A percentile compares a stretch with the other conserved stretches of the same genome.
These are phyloP conservation scores for Debaryomyces prosopidis DNA, from an alignment of 805 yeast genomes.

Conservation along the genomic window DNA sequence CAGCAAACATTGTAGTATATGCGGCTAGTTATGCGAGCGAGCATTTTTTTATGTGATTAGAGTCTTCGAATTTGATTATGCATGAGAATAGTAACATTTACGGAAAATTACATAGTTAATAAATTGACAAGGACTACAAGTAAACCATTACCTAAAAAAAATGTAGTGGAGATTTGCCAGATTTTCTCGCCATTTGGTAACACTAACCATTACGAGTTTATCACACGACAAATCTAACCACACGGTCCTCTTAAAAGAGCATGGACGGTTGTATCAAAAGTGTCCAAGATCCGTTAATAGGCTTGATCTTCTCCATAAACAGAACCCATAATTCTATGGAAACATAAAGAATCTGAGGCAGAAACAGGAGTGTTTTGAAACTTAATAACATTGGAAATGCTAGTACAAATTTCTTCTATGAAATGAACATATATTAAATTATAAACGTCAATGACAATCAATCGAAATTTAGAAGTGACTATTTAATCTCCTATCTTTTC, in stretches of 20 bases:
- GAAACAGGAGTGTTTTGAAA: constrained; percentile 52
- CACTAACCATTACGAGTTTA: constrained; percentile 6
- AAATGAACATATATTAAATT: constrained; percentile 1
- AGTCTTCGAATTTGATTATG: too few species aligned
- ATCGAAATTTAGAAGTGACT: too few species aligned
- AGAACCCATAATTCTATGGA: constrained; percentile 60
- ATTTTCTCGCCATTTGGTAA: background rate
- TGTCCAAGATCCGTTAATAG: constrained; percentile 29
- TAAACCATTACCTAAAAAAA: too few species aligned
- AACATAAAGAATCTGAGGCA: constrained; percentile 53
- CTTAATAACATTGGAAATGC: background rate
- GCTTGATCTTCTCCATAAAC: constrained; percentile 64
- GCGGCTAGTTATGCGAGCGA: too few species aligned
- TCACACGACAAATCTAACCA: constrained; percentile 22
- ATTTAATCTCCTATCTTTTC: too few species aligned
- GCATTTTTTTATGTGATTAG: too few species aligned
- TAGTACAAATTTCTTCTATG: background rate
- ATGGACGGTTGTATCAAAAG: constrained; percentile 51
- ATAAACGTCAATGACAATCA: background rate
- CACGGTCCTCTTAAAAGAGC: constrained; percentile 49
- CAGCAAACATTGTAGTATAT: too few species aligned
- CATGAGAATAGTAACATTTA: too few species aligned
- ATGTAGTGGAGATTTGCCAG: constrained; percentile 19
- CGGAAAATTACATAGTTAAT: too few species aligned
- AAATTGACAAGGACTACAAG: too few species aligned